Evolutionary conservation across 805 yeast species (phyloP), one percentile per base, ranked within the genome.

Genomic region (Priceomyces castillae): DNA sequence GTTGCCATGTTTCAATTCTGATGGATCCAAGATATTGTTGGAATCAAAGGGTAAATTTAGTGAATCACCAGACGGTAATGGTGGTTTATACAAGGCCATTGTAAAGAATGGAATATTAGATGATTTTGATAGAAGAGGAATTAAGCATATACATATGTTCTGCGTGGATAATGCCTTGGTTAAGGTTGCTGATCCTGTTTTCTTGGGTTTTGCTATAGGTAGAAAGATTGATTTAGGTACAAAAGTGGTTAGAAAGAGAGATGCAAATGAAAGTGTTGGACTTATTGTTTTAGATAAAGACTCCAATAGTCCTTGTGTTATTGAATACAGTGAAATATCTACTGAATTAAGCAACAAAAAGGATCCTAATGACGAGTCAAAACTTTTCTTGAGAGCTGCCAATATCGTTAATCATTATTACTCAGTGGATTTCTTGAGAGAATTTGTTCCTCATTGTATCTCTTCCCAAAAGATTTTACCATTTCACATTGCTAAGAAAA

Each of bases 361-460:
- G 20, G 94, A 85, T 49, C 74, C 76, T 1, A 62, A 74, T 19
- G 85, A 82, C 14, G 25, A 52, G 5, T 40, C 54, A 37, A 71
- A 83, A 47, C 74, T 94, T 46, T 77, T 77, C 50, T 77, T 89
- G 53, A 78, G 98, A 53, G 97, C 98, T 3, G 99, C 97, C 19
- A 94, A 94, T 65, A 94, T 94, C 50, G 99, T 94, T 43, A 94
- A 94, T 62, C 99, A 94, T 66, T 94, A 90, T 66, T 94, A 92
- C 65, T 83, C 90, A 3, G 87, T 87, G 37, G 84, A 77, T n/a
- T 78, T 90, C 56, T 70, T 94, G 55, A 63, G 67, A 20, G 51
- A 67, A 25, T 71, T 72, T 65, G 72, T 90, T 47, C 83, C 85
- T 3, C 58, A 70, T 22, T 90, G 97, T 97, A 76, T 80, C 50